phyloP scores from a whole-genome alignment of 2,329 filamentous ascomycete species.

The Fusarium begoniae region DNA sequence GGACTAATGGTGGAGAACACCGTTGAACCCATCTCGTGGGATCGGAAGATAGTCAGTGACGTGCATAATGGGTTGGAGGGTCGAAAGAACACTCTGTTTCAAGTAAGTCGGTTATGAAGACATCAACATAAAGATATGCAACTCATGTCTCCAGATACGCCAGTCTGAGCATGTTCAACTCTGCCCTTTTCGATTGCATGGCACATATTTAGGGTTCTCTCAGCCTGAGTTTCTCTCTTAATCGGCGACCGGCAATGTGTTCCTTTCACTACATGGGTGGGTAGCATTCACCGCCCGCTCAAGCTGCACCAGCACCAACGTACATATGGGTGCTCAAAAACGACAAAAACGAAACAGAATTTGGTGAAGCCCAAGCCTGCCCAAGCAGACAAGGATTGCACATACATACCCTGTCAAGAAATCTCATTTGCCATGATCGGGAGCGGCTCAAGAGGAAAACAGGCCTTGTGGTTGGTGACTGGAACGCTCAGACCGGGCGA shows the following conservation, averaged over 20 bases:
- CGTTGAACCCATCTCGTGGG: slow-evolving; percentile 11
- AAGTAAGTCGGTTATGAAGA: neutral
- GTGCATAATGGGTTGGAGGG: slow-evolving; percentile 12
- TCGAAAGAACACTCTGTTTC: neutral
- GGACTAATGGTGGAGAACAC: slow-evolving; percentile 13
- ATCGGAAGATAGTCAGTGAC: slow-evolving; percentile 8
- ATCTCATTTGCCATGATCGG: neutral
- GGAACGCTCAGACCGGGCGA: slow-evolving; percentile 14
- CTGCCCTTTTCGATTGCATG: neutral
- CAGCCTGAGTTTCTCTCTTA: neutral
- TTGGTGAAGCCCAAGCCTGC: slow-evolving; percentile 13
- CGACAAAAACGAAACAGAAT: slow-evolving; percentile 7
- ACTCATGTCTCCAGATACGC: neutral
- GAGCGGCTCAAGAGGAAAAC: neutral
- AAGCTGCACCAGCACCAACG: slow-evolving; percentile 19
- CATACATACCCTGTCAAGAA: slow-evolving; percentile 11
- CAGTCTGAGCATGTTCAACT: neutral
- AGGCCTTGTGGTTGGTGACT: slow-evolving; percentile 12
- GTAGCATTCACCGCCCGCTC: slow-evolving; percentile 11
- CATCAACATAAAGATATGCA: neutral
- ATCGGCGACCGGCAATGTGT: neutral
- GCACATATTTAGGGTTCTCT: neutral
- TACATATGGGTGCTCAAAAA: slow-evolving; percentile 9
- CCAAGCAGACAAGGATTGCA: slow-evolving; percentile 2
- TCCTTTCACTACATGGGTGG: slow-evolving; percentile 1